These are phyloP conservation scores for Lycium barbarum DNA, from an alignment of 257 asterid species.

Conservation along the genomic window DNA sequence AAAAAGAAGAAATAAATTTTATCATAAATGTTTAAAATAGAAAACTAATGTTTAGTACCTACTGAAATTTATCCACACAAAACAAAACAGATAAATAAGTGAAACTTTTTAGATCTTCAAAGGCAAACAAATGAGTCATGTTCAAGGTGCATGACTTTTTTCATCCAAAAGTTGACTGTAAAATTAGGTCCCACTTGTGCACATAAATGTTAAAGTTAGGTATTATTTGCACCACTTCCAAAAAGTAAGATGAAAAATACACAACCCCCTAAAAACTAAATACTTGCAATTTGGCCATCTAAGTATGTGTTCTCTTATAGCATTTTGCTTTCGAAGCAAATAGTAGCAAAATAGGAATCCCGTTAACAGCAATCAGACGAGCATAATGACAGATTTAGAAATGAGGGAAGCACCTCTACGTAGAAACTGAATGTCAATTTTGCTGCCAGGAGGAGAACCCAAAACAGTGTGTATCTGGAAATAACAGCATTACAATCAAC, in stretches of 20 bases:
- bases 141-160: background rate
- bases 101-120: background rate
- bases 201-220: background rate
- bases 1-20: background rate
- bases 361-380: background rate
- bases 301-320: background rate
- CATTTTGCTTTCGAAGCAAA: background rate
- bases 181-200: background rate
- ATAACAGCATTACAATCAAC: slow-evolving; percentile 28
- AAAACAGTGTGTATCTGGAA: slow-evolving; percentile 80
- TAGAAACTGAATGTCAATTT: slow-evolving; percentile 90
- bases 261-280: background rate
- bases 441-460: slow-evolving; percentile 94
- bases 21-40: background rate
- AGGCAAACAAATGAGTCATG: slow-evolving; percentile 10
- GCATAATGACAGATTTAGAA: slow-evolving; percentile 12
- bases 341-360: background rate
- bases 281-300: slow-evolving; percentile 3
- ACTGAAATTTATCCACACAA: background rate
- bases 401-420: slow-evolving; percentile 64
- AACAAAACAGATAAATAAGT: background rate
- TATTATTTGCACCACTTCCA: background rate
- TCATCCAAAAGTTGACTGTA: background rate
- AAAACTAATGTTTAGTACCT: background rate
- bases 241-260: background rate